These are phyloP conservation scores for Metschnikowia chrysomelidarum DNA, from an alignment of 805 yeast genomes.

Conservation along the genomic window DNA sequence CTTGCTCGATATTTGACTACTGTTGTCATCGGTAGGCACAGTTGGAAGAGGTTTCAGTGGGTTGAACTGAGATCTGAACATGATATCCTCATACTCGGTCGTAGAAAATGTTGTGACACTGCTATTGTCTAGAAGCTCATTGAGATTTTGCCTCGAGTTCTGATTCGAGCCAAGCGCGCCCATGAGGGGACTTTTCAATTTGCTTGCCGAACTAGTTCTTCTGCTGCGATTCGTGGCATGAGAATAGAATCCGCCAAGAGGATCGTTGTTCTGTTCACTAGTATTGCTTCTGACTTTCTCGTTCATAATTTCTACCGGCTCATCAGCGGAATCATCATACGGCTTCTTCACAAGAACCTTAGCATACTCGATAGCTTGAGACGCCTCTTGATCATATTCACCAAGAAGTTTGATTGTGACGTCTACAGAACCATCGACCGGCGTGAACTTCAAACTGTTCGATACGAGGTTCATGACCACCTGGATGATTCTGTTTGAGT, in stretches of 20 bases:
- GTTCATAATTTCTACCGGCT: no score
- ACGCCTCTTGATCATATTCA: constrained; percentile 51
- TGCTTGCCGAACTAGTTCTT: constrained; percentile 1
- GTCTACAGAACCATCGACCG: constrained; percentile 77
- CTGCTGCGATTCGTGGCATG: not conserved
- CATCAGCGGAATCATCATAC: not conserved
- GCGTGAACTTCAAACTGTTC: constrained; percentile 89
- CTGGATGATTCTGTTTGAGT: constrained; percentile 85
- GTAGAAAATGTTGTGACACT: constrained; percentile 38
- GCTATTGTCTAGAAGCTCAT: constrained; percentile 7
- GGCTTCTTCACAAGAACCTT: constrained; percentile 14
- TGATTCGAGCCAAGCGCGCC: constrained; percentile 1
- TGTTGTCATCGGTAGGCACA: constrained; percentile 3
- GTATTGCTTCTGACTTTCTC: not conserved
- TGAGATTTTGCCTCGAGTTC: constrained; percentile 3
- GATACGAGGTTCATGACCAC: constrained; percentile 90
- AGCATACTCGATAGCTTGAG: constrained; percentile 13
- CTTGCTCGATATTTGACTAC: not conserved
- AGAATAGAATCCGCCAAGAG: constrained; percentile 1
- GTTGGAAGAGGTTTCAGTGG: constrained; percentile 16
- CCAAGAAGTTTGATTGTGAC: constrained; percentile 65
- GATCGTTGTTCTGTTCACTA: not conserved
- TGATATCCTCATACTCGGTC: constrained; percentile 35
- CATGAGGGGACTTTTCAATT: not conserved
- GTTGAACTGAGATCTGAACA: constrained; percentile 38